A percentile compares a stretch with the other conserved stretches of the same genome.
These are phyloP conservation scores for Clavispora santaluciae DNA, from an alignment of 805 yeast species.

Conservation along the genomic window DNA sequence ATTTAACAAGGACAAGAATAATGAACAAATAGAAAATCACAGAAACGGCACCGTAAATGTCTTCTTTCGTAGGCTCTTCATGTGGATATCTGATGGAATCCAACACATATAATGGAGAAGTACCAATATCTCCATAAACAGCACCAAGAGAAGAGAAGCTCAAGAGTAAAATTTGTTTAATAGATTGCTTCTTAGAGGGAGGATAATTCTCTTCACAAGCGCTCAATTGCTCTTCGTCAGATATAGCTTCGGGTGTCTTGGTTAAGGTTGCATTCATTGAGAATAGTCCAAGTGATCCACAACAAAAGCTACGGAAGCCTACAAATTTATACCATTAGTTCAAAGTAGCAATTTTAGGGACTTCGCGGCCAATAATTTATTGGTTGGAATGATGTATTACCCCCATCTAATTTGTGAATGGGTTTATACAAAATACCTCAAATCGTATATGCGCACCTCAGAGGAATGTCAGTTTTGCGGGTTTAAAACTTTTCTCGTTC, in stretches of 20 bases:
- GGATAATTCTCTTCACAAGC: neutral
- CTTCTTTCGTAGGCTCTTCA: conserved; percentile 30
- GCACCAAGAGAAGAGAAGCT: conserved; percentile 52
- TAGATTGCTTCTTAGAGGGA: conserved; percentile 8
- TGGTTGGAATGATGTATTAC: too few relatives aligned
- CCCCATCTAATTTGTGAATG: too few relatives aligned
- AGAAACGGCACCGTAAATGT: conserved; percentile 48
- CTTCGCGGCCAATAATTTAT: too few relatives aligned
- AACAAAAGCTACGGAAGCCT: neutral
- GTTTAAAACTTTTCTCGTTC: too few relatives aligned
- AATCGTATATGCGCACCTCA: too few relatives aligned
- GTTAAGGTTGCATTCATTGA: neutral
- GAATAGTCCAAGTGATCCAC: neutral
- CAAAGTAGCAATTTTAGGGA: too few relatives aligned
- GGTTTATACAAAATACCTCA: too few relatives aligned
- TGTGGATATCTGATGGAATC: conserved; percentile 27
- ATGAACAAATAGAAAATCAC: conserved; percentile 53
- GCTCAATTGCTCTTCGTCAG: neutral
- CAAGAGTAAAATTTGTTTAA: conserved; percentile 22
- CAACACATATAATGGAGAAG: conserved; percentile 53
- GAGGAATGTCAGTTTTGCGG: too few relatives aligned
- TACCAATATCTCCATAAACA: conserved; percentile 62
- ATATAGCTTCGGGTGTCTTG: neutral
- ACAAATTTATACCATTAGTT: neutral
- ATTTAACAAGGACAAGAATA: conserved; percentile 48